Evolutionary conservation across 1,284 basidiomycete species (phyloP).

Genomic region (Ustilago esculenta): DNA sequence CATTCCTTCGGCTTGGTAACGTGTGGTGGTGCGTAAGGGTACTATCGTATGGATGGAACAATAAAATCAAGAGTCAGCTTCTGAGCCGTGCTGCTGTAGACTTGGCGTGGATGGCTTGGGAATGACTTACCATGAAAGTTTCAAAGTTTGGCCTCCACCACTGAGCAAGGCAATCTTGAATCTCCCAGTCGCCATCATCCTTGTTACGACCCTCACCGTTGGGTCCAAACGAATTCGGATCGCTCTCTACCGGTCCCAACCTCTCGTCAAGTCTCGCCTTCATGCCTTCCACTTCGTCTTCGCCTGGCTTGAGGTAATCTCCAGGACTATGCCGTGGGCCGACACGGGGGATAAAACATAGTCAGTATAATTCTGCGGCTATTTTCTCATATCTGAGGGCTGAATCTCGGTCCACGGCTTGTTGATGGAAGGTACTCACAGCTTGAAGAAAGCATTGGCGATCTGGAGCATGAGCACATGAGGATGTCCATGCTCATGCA

Average conservation of each 20-base stretch:
- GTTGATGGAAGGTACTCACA: slow-evolving; percentile 76
- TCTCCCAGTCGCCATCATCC: slow-evolving; percentile 87
- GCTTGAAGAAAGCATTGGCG: slow-evolving; percentile 97
- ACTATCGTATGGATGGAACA: slow-evolving; percentile 71
- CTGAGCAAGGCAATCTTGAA: slow-evolving; percentile 90
- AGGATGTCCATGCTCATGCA: slow-evolving; percentile 74
- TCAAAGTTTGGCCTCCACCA: slow-evolving; percentile 99
- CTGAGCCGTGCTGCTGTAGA: too few relatives aligned
- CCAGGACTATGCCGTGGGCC: too few relatives aligned
- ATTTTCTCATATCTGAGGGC: too few relatives aligned
- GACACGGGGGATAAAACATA: too few relatives aligned
- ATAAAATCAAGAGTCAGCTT: neutral
- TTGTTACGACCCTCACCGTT: slow-evolving; percentile 72
- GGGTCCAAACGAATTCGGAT: slow-evolving; percentile 53
- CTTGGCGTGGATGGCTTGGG: too few relatives aligned
- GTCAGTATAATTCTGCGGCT: slow-evolving; percentile 1
- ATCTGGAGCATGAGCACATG: slow-evolving; percentile 98
- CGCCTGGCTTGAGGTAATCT: slow-evolving; percentile 95
- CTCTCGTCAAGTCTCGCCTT: slow-evolving; percentile 87
- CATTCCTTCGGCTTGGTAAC: slow-evolving; percentile 97
- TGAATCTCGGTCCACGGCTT: too few relatives aligned
- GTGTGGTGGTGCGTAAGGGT: slow-evolving; percentile 95
- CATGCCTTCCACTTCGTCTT: slow-evolving; percentile 89
- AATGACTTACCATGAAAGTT: slow-evolving; percentile 94
- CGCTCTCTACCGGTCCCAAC: slow-evolving; percentile 50